phyloP scores from a whole-genome alignment of 2,329 filamentous ascomycete genomes.

The Nectriaceae sp. region DNA sequence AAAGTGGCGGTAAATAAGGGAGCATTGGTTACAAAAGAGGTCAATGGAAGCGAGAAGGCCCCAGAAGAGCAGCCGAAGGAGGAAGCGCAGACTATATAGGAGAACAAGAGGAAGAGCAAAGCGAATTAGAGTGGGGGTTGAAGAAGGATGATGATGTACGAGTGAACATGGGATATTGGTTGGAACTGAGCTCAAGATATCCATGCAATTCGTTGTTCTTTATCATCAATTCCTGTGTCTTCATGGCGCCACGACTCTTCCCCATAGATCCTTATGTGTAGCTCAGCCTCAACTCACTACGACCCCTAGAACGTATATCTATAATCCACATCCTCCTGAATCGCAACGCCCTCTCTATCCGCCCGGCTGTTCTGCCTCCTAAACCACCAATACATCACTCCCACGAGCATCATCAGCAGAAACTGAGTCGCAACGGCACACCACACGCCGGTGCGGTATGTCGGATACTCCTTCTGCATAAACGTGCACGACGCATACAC shows the following conservation, averaged over 20 bases:
- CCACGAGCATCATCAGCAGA: conserved; percentile 10
- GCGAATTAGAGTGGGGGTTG: not conserved
- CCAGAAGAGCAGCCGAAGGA: too few species aligned
- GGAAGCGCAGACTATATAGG: not conserved
- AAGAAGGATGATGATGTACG: too few species aligned
- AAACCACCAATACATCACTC: conserved; percentile 14
- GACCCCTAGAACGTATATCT: conserved; percentile 12
- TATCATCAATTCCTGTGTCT: too few species aligned
- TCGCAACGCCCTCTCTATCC: conserved; percentile 7
- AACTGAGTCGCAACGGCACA: conserved; percentile 26
- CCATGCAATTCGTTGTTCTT: too few species aligned
- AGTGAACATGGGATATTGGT: too few species aligned
- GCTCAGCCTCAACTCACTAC: too few species aligned
- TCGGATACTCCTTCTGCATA: conserved; percentile 32
- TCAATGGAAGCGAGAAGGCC: too few species aligned
- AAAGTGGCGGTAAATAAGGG: not conserved
- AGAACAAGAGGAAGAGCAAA: not conserved
- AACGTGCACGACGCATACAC: conserved; percentile 34
- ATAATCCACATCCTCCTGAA: conserved; percentile 17
- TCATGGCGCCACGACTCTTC: too few species aligned
- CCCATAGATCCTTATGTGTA: too few species aligned
- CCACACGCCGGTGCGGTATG: conserved; percentile 31
- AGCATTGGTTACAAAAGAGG: too few species aligned
- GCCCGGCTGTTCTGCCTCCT: conserved; percentile 14
- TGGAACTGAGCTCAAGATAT: too few species aligned